Conservation (phyloP, 1,284 basidiomycete genomes). For the Melampsora occidentalis region DNA sequence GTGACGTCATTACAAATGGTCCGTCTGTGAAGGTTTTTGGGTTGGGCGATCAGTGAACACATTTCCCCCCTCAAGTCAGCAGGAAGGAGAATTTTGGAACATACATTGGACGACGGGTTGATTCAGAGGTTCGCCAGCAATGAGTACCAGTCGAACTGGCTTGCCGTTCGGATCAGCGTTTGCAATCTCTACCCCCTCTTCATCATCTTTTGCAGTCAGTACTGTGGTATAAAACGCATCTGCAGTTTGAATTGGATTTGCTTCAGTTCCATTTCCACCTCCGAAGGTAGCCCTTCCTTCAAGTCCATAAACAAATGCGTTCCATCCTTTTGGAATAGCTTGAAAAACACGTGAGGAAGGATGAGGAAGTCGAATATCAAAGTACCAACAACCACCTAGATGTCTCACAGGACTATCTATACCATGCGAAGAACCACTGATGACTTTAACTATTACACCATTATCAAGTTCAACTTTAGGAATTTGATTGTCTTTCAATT, state of each 20-base stretch:
- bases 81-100: too few relatives aligned
- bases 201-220: constrained; percentile 61
- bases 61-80: too few relatives aligned
- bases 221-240: constrained; percentile 54
- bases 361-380: constrained; percentile 72
- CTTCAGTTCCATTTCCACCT: background rate
- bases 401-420: constrained; percentile 81
- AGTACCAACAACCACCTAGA: constrained; percentile 88
- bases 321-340: constrained; percentile 64
- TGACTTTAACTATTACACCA: constrained; percentile 71
- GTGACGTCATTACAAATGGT: too few relatives aligned
- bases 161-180: constrained; percentile 44
- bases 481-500: constrained; percentile 56
- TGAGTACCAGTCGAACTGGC: constrained; percentile 53
- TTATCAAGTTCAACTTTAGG: constrained; percentile 60
- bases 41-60: too few relatives aligned
- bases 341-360: constrained; percentile 73
- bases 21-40: too few relatives aligned
- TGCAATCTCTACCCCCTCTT: constrained; percentile 64
- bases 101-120: constrained; percentile 56
- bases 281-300: background rate
- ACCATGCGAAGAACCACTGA: constrained; percentile 82
- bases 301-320: constrained; percentile 50
- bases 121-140: constrained; percentile 82
- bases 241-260: background rate